Evolutionary conservation across 257 asterid species (phyloP), one percentile per base, ranked within the genome.

Genomic region (Przewalskia tangutica): DNA sequence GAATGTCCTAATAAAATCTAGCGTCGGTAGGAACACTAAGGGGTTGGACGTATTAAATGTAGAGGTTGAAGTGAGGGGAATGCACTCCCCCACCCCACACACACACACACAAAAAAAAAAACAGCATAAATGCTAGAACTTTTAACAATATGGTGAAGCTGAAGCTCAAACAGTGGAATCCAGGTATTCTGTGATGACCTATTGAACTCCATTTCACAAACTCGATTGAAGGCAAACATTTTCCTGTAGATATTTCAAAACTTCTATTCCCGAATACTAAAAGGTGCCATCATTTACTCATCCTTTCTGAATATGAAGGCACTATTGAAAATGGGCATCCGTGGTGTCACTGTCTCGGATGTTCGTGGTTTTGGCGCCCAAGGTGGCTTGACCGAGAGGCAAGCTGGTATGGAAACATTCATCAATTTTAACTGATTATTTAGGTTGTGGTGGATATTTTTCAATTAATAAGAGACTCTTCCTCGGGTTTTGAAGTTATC

Each of bases 301-400:
- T 44, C 38, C 60, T 80, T 79, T 63, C 77, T 80, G 64, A 9
- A 75, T 85, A 81, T 73, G 83, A 89, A 95, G 99, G 99, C 97
- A 64, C 81, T 95, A 83, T 40, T 95, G 94, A 91, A 90, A 88
- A 91, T 93, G 85, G 98, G 99, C 73, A 92, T 95, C 82, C 99
- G 98, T 81, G 99, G 99, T 77, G 94, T 95, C 68, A 95, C 99
- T 4, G 90, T 95, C 73, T 95, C 97, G 84, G 99, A 95, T 88
- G 99, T 95, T 68, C 91, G 97, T 71, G 99, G 98, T 63, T 95
- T 93, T 87, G 99, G 99, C 77, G 91, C 98, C 84, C 99, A 95
- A 89, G 99, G 99, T 58, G 98, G 94, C 85, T 86, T 87, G 86
- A 86, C 97, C 11, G 99, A 95, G 83, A 92, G 99, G 83, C 97